Evolutionary conservation across 441 rosid genomes (phyloP), one percentile per base, ranked within the genome.

Genomic region (Codiaeum variegatum): DNA sequence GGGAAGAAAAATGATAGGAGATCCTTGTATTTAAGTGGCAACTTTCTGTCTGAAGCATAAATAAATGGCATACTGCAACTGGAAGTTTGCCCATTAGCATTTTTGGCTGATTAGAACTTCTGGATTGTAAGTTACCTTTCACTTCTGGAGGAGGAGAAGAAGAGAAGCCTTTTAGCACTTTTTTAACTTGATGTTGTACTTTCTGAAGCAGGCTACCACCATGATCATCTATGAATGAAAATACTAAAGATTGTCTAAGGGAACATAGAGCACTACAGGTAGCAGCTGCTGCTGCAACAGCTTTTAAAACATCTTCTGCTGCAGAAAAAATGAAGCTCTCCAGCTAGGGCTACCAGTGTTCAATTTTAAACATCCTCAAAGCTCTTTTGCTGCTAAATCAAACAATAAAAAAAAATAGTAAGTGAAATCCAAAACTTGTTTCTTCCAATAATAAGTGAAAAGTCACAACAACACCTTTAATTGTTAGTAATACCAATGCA

Each of bases 1-100:
- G 98, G 99, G 73, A 92, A 91, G 94, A 97, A 95, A 80, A 91
- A 92, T 8, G 99, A 92, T 72, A 90, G 84, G 73, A 95, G 96
- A 88, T 92, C 98, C 80, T 91, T 92, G 82, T 85, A 79, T 83
- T 87, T 87, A 69, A 95, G 83, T 1, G 97, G 97, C 67, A 92
- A 85, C 70, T 81, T 91, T 75, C 88, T 95, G 77, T 89, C 94
- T 4, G 92, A 96, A 42, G 99, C 98, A 74, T 95, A 95, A 76
- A 85, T 96, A 85, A 88, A 90, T 76, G 92, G 84, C 70, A 92
- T 91, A 84, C 60, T 92, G 98, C 70, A 90, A 84, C 81, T 95
- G 99, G 75, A 76, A 88, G 51, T 81, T 91, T 11, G 96, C 93
- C 98, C 99, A 95, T 63, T 90, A 96, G 72, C 98, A 96, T 88